Base-by-base conservation (phyloP, 169 alveolate genomes). In the Plasmodium gonderi region DNA sequence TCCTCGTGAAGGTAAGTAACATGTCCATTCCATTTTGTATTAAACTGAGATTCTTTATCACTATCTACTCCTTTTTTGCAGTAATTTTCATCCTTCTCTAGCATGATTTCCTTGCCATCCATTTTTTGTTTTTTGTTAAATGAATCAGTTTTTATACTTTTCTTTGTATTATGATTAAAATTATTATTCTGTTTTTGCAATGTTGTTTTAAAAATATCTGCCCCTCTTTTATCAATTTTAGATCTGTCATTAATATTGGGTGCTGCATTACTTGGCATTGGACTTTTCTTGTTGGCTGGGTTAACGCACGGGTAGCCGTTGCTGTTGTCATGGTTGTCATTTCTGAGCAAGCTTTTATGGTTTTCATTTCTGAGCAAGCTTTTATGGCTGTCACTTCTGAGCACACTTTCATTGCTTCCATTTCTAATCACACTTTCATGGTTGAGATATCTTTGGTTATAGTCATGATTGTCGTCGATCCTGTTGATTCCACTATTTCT, bases 101-200 rank as follows among this genome's bases (percentile, higher is more conserved):
- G 38, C 68, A 12, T 76, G 20, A 6, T 45, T 54, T 33, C 33
- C 38, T 76, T 23, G 0, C 20, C 40, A 54, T 36, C 26, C 49
- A 29, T 31, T 7, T 9, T 31, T 42, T 65, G 79, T 40, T 80
- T 17, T 65, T 69, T n/a, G 20, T 14, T 33, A 36, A 14, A 8
- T 64, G 51, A 9, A 33, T 69, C 75, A 31, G 14, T 68, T 72
- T 82, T 82, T 31, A 49, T 17, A 54, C 33, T 9, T 42, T 69
- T 82, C 60, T 45, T 36, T 26, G 81, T 38, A 69, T 69, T 60
- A 69, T 26, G 31, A 40, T 68, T 47, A 17, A 47, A 74, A 83
- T 44, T 68, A 23, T 67, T 31, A 54, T 7, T 83, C 9, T 44
- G 82, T 69, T 40, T 44, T 83, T 83, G 80, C 33, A 54, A 74